Evolutionary conservation across 2,329 filamentous ascomycete species (phyloP).

Genomic region (Claviceps capensis): DNA sequence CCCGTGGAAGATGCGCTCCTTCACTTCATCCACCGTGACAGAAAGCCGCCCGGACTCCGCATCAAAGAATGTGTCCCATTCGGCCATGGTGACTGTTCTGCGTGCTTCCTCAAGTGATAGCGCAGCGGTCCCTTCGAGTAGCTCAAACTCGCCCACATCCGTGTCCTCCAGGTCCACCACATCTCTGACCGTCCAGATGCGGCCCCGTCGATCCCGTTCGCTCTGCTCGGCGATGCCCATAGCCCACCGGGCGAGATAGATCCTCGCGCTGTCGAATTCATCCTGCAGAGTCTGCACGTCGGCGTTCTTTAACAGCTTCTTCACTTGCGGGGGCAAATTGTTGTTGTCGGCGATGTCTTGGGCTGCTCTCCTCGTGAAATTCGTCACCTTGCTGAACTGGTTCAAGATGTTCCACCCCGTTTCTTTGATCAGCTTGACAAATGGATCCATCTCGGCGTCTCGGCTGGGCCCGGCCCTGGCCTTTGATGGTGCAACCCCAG

Average conservation of each 20-base stretch:
- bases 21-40: conserved; percentile 80
- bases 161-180: conserved; percentile 90
- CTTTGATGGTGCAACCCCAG: conserved; percentile 29
- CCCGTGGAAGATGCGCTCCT: conserved; percentile 93
- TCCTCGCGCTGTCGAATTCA: conserved; percentile 88
- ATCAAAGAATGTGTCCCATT: conserved; percentile 91
- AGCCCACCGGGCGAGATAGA: conserved; percentile 92
- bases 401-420: conserved; percentile 94
- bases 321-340: conserved; percentile 76
- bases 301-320: conserved; percentile 72
- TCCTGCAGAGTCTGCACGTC: conserved; percentile 93
- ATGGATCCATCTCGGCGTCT: conserved; percentile 77
- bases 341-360: conserved; percentile 88
- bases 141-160: conserved; percentile 89
- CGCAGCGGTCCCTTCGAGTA: conserved; percentile 66
- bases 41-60: conserved; percentile 56
- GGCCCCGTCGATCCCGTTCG: conserved; percentile 69
- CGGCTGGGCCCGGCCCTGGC: conserved; percentile 23
- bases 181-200: conserved; percentile 88
- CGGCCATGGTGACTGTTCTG: conserved; percentile 62
- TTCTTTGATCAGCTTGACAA: conserved; percentile 88
- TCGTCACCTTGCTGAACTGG: conserved; percentile 93
- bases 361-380: conserved; percentile 82
- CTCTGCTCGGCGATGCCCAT: conserved; percentile 98
- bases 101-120: conserved; percentile 65